phyloP scores from a whole-genome alignment of 371 early-diverging fungal genomes.

The Saksenaea vasiformis region DNA sequence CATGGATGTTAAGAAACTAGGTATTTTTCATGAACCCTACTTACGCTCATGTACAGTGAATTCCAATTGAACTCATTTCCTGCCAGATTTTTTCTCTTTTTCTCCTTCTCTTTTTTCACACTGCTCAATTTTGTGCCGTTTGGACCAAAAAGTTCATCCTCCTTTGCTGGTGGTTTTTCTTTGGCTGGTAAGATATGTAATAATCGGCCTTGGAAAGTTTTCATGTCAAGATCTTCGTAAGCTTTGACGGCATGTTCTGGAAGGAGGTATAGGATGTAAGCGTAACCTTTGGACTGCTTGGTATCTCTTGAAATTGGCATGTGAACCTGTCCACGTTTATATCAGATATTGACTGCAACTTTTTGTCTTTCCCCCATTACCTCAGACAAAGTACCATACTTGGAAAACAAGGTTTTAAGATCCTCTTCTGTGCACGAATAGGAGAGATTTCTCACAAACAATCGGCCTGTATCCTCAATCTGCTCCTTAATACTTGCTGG shows the following conservation, averaged over 20 bases:
- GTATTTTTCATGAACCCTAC: constrained; percentile 13
- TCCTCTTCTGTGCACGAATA: constrained; percentile 90
- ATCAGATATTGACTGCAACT: background rate
- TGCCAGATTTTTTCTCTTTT: constrained; percentile 75
- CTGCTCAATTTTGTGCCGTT: constrained; percentile 62
- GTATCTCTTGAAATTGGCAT: constrained; percentile 91
- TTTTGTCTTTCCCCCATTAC: constrained; percentile 22
- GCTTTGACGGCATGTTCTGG: constrained; percentile 95
- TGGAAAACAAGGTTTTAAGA: constrained; percentile 73
- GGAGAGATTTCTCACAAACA: constrained; percentile 91
- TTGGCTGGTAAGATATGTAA: constrained; percentile 85
- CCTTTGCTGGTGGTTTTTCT: constrained; percentile 77
- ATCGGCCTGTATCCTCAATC: constrained; percentile 92
- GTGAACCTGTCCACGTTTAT: constrained; percentile 58
- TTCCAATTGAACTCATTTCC: constrained; percentile 94
- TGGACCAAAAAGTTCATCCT: constrained; percentile 59
- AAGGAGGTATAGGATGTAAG: constrained; percentile 82
- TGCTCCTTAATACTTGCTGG: constrained; percentile 46
- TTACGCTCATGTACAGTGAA: constrained; percentile 91
- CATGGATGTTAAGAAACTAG: constrained; percentile 5
- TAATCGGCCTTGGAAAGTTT: constrained; percentile 90
- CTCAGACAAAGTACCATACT: constrained; percentile 91
- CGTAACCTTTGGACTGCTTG: constrained; percentile 92
- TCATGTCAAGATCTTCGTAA: constrained; percentile 75
- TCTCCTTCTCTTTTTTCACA: constrained; percentile 82